Conservation (phyloP, 2,329 filamentous ascomycete genomes). For the Penicillium brevicompactum region DNA sequence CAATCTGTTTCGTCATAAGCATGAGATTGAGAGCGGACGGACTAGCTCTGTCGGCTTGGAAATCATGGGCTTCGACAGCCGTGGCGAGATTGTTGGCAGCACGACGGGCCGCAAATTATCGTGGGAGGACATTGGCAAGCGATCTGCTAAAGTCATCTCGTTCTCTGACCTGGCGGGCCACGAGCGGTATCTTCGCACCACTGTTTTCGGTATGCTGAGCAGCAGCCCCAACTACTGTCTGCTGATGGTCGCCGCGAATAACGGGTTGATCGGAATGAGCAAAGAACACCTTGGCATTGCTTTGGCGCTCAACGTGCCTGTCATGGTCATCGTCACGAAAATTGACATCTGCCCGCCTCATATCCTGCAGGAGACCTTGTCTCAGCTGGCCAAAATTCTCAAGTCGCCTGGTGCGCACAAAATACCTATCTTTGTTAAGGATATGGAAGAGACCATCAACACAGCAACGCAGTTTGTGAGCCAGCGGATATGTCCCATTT, state of each 20-base stretch:
- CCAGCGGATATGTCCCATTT: slow-evolving; percentile 92
- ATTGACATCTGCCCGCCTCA: slow-evolving; percentile 97
- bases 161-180: slow-evolving; percentile 96
- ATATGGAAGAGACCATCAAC: slow-evolving; percentile 86
- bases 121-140: slow-evolving; percentile 96
- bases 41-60: slow-evolving; percentile 98
- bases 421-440: slow-evolving; percentile 94
- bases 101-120: slow-evolving; percentile 84
- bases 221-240: slow-evolving; percentile 97
- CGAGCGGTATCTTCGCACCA: slow-evolving; percentile 91
- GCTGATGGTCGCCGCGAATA: slow-evolving; percentile 98
- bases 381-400: slow-evolving; percentile 87
- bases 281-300: slow-evolving; percentile 97
- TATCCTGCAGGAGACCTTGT: slow-evolving; percentile 90
- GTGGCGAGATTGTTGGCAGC: slow-evolving; percentile 78
- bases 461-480: slow-evolving; percentile 96
- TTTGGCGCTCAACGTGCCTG: slow-evolving; percentile 89
- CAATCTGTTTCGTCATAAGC: slow-evolving; percentile 96
- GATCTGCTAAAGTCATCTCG: slow-evolving; percentile 91
- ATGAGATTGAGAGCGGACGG: slow-evolving; percentile 92
- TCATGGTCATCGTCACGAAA: slow-evolving; percentile 98
- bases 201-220: slow-evolving; percentile 90
- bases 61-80: slow-evolving; percentile 94
- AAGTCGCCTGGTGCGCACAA: slow-evolving; percentile 93
- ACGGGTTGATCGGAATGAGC: slow-evolving; percentile 95